These are phyloP conservation scores for Ganoderma lingzhi DNA, from an alignment of 1,284 basidiomycete species.

Conservation along the genomic window DNA sequence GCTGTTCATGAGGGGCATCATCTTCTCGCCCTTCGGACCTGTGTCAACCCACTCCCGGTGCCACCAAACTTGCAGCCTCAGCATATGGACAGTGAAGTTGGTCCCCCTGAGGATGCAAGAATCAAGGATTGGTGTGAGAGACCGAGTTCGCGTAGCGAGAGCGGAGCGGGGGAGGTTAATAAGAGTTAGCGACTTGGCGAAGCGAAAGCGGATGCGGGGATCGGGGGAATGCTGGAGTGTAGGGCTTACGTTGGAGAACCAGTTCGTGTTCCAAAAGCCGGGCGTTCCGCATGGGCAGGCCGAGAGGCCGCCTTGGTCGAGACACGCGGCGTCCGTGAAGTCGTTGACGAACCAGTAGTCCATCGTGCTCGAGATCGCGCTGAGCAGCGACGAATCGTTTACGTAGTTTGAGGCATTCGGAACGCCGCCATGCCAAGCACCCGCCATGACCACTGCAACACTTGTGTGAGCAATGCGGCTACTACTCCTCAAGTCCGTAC, in stretches of 20 bases:
- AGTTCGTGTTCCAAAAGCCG: constrained; percentile 74
- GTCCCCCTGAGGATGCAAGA: no score
- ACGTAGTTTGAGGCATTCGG: constrained; percentile 47
- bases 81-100: no score
- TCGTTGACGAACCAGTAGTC: constrained; percentile 72
- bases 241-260: constrained; percentile 58
- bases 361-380: constrained; percentile 59
- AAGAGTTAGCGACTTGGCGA: background rate
- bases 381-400: constrained; percentile 47
- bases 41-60: no score
- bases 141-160: background rate
- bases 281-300: constrained; percentile 64
- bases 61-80: no score
- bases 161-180: background rate
- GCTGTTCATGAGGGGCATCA: no score
- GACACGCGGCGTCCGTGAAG: constrained; percentile 58
- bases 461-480: background rate
- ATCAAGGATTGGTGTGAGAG: background rate
- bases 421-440: constrained; percentile 63
- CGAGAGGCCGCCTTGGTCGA: constrained; percentile 52
- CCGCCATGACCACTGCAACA: constrained; percentile 51
- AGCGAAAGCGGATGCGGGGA: background rate
- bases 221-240: background rate
- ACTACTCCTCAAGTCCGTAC: constrained; percentile 26
- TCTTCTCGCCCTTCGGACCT: no score